Conservation (phyloP, 2,329 filamentous ascomycete species). For the Aspergillus vadensis region DNA sequence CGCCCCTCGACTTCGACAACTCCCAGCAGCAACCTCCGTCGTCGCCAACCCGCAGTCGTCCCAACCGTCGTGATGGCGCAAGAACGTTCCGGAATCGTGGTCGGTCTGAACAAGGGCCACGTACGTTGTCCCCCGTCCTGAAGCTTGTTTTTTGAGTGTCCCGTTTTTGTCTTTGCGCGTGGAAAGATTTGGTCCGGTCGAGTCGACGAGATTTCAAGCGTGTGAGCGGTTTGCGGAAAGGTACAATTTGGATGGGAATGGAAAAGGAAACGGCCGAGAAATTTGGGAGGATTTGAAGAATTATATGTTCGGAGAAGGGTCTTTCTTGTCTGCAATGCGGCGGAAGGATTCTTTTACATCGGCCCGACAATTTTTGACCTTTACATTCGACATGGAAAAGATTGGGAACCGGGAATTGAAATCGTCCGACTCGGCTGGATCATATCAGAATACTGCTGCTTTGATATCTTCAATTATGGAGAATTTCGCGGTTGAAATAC, state of each 20-base stretch:
- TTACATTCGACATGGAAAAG: neutral
- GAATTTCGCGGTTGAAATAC: neutral
- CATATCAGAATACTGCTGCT: neutral
- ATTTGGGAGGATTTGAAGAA: neutral
- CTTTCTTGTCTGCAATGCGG: neutral
- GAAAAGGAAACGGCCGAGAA: neutral
- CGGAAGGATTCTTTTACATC: neutral
- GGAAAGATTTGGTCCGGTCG: conserved; percentile 19
- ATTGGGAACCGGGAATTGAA: neutral
- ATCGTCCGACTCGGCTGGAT: conserved; percentile 10
- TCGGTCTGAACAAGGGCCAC: conserved; percentile 67
- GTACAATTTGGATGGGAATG: neutral
- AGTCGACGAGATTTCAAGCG: conserved; percentile 12
- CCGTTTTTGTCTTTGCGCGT: conserved; percentile 8
- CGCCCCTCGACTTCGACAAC: conserved; percentile 29
- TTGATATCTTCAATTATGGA: neutral
- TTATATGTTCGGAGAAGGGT: neutral
- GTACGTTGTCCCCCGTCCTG: conserved; percentile 53
- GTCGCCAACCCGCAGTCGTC: conserved; percentile 39
- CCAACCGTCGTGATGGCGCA: conserved; percentile 51
- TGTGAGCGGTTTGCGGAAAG: neutral
- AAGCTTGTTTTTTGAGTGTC: neutral
- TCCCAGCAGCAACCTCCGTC: conserved; percentile 32
- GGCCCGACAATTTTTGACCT: too few species aligned
- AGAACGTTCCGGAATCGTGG: conserved; percentile 57